phyloP scores from a whole-genome alignment of 306 rosid species.

The Styphnolobium japonicum region DNA sequence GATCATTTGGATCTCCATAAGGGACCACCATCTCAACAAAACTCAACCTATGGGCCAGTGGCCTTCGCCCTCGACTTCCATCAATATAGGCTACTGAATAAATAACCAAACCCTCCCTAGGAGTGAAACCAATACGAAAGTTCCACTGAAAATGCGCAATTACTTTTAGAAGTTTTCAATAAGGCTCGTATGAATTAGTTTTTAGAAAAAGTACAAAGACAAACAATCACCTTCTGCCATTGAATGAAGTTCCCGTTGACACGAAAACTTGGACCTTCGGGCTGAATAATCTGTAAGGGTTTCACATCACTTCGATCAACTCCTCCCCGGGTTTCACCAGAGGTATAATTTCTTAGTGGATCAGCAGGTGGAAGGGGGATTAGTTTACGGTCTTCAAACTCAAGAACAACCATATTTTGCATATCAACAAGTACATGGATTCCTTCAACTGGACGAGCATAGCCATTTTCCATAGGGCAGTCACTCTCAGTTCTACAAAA shows the following conservation, averaged over 20 bases:
- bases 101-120: constrained; percentile 66
- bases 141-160: constrained; percentile 56
- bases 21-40: constrained; percentile 84
- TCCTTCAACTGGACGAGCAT: constrained; percentile 82
- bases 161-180: not conserved
- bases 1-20: constrained; percentile 78
- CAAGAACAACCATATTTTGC: constrained; percentile 68
- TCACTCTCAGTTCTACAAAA: constrained; percentile 83
- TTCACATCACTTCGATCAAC: constrained; percentile 80
- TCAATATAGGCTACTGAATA: constrained; percentile 68
- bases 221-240: constrained; percentile 61
- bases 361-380: constrained; percentile 74
- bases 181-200: not conserved
- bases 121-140: constrained; percentile 68
- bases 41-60: constrained; percentile 69
- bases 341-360: constrained; percentile 64
- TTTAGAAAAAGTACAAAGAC: constrained; percentile 1
- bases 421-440: constrained; percentile 66
- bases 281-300: constrained; percentile 61
- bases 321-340: constrained; percentile 75
- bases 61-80: constrained; percentile 68
- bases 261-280: constrained; percentile 79
- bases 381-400: constrained; percentile 68
- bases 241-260: constrained; percentile 66
- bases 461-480: constrained; percentile 79